Conservation (phyloP, 768 basidiomycete genomes). For the Mycena sanguinolenta region DNA sequence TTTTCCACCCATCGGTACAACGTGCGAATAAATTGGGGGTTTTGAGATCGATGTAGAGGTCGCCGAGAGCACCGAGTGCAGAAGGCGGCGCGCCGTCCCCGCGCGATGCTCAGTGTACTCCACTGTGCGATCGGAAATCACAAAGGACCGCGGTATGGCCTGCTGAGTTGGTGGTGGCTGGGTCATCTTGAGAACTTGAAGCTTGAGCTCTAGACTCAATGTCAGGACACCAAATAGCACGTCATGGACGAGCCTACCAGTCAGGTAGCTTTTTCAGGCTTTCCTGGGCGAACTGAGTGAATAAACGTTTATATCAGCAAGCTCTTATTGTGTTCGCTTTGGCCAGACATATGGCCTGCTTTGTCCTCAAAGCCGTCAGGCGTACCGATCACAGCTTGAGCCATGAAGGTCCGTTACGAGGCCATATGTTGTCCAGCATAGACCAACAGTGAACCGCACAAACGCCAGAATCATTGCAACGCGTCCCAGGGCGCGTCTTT, state of each 20-base stretch:
- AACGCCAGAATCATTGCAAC: too few relatives aligned
- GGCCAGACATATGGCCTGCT: too few relatives aligned
- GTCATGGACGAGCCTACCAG: background rate
- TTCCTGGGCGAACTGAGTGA: background rate
- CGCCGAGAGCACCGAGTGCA: constrained; percentile 16
- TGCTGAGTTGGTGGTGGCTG: background rate
- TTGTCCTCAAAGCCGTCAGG: too few relatives aligned
- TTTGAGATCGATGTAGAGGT: constrained; percentile 27
- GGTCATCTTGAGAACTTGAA: background rate
- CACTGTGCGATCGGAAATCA: background rate
- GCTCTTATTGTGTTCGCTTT: too few relatives aligned
- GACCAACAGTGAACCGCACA: too few relatives aligned
- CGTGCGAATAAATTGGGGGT: constrained; percentile 12
- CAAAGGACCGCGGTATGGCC: background rate
- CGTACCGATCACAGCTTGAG: too few relatives aligned
- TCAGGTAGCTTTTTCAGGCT: background rate
- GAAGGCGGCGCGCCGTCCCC: constrained; percentile 2
- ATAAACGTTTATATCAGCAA: background rate
- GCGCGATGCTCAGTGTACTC: constrained; percentile 18
- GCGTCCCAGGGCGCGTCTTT: too few relatives aligned
- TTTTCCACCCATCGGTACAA: constrained; percentile 12
- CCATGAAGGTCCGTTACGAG: too few relatives aligned
- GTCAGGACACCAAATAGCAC: background rate
- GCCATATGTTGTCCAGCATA: too few relatives aligned
- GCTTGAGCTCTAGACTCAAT: background rate